phyloP scores from a whole-genome alignment of 2,329 filamentous ascomycete genomes.

The Thyridium curvatum region DNA sequence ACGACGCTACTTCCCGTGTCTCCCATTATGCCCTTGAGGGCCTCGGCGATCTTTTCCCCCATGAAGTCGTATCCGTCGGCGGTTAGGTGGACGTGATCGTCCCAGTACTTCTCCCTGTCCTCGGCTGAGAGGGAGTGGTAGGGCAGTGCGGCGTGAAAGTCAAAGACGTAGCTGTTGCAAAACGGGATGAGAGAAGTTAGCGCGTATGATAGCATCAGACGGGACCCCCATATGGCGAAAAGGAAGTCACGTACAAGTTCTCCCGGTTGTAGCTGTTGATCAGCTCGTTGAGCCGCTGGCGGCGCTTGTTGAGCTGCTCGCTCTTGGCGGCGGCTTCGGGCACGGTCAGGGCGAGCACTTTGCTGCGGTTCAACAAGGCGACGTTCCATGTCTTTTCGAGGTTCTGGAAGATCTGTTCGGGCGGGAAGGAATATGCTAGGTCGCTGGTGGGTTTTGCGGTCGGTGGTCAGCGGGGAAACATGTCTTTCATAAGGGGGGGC shows the following conservation, averaged over 20 bases:
- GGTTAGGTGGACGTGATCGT: constrained; percentile 55
- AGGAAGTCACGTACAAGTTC: constrained; percentile 43
- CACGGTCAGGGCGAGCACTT: constrained; percentile 58
- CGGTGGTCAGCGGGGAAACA: background rate
- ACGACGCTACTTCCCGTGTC: constrained; percentile 7
- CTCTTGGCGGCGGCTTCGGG: constrained; percentile 38
- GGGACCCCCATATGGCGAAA: background rate
- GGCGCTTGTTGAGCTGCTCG: background rate
- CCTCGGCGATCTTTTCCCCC: constrained; percentile 49
- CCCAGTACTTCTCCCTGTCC: constrained; percentile 47
- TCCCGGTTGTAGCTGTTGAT: constrained; percentile 43
- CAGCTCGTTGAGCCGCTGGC: constrained; percentile 38
- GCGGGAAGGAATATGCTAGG: constrained; percentile 30
- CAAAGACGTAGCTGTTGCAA: constrained; percentile 49
- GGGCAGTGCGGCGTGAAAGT: constrained; percentile 48
- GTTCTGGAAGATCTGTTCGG: constrained; percentile 38
- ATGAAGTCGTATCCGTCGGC: constrained; percentile 55
- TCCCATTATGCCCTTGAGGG: constrained; percentile 39
- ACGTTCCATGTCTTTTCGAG: constrained; percentile 45
- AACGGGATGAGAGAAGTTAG: constrained; percentile 20
- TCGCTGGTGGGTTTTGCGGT: constrained; percentile 29
- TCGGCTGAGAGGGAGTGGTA: constrained; percentile 41
- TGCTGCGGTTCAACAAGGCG: constrained; percentile 39
- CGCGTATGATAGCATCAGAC: too few species aligned
- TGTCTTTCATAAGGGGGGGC: too few species aligned